Evolutionary conservation across 495 filamentous ascomycete genomes (phyloP).

Genomic region (Pseudotulostoma volvatum): DNA sequence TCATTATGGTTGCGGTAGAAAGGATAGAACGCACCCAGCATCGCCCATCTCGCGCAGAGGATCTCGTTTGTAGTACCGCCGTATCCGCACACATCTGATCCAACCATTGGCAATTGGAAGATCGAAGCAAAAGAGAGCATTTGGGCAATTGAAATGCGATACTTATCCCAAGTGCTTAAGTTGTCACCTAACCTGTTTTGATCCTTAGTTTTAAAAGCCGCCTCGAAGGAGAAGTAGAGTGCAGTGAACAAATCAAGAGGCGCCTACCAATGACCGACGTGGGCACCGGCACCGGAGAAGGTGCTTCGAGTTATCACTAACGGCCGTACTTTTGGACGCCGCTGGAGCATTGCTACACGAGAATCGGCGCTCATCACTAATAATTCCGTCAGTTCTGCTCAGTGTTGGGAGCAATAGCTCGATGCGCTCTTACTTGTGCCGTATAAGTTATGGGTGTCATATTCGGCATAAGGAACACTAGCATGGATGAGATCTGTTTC

Average conservation of each 20-base stretch:
- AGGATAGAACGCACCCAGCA: slow-evolving; percentile 61
- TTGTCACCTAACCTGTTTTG: slow-evolving; percentile 57
- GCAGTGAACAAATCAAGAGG: no score
- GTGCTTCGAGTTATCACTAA: slow-evolving; percentile 74
- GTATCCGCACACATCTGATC: slow-evolving; percentile 71
- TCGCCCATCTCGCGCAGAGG: slow-evolving; percentile 72
- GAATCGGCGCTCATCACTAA: slow-evolving; percentile 60
- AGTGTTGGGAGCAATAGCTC: slow-evolving; percentile 4
- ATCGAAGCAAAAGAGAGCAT: slow-evolving; percentile 61
- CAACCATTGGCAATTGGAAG: slow-evolving; percentile 78
- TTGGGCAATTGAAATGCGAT: slow-evolving; percentile 49
- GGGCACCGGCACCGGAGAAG: slow-evolving; percentile 60
- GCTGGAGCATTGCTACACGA: slow-evolving; percentile 47
- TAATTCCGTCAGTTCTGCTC: not conserved
- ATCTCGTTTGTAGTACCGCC: slow-evolving; percentile 53
- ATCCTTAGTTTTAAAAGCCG: not conserved
- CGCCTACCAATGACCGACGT: slow-evolving; percentile 62
- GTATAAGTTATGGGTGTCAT: slow-evolving; percentile 76
- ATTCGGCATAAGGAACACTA: slow-evolving; percentile 48
- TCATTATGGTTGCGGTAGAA: slow-evolving; percentile 75
- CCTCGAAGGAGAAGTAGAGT: no score
- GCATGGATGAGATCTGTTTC: slow-evolving; percentile 59
- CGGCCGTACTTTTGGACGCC: slow-evolving; percentile 51
- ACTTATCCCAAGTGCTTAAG: slow-evolving; percentile 52
- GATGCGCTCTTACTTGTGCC: slow-evolving; percentile 43